phyloP scores from a whole-genome alignment of 768 basidiomycete genomes.

The Russula sp. region DNA sequence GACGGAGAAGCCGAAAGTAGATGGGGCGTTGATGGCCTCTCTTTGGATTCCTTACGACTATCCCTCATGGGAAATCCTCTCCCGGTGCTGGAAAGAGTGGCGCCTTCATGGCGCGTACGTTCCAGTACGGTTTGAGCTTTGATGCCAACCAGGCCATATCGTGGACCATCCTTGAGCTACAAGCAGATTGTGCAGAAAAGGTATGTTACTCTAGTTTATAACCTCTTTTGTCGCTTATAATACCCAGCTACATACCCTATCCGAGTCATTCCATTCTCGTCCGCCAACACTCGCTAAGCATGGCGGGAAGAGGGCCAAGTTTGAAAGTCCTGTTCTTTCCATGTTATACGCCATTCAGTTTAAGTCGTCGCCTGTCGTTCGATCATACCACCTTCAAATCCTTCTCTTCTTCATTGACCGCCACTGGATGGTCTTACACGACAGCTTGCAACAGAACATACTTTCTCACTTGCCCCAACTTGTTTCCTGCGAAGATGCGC shows the following conservation, averaged over 20 bases:
- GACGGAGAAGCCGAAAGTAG: conserved; percentile 60
- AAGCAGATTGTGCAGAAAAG: conserved; percentile 72
- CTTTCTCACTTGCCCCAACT: conserved; percentile 55
- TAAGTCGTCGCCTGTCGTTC: conserved; percentile 37
- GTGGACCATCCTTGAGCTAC: conserved; percentile 78
- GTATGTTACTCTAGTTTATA: conserved; percentile 40
- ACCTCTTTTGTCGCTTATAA: conserved; percentile 14
- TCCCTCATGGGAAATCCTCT: conserved; percentile 38
- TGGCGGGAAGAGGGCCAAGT: conserved; percentile 50
- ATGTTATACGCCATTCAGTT: conserved; percentile 52
- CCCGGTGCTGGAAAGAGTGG: conserved; percentile 27
- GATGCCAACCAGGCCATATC: conserved; percentile 63
- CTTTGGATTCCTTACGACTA: conserved; percentile 63
- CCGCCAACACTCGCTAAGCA: conserved; percentile 36
- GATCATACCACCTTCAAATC: conserved; percentile 62
- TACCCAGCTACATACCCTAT: conserved; percentile 58
- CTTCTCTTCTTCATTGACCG: conserved; percentile 82
- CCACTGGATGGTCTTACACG: conserved; percentile 67
- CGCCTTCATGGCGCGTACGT: conserved; percentile 63
- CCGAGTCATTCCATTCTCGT: conserved; percentile 51
- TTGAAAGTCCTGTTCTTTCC: conserved; percentile 57
- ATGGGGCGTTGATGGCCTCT: conserved; percentile 63
- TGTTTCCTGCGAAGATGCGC: conserved; percentile 59
- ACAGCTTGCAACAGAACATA: conserved; percentile 54
- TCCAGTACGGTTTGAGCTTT: conserved; percentile 73